Evolutionary conservation across 164 flowering plant genomes (phyloP), one percentile per base, ranked within the genome.

Genomic region (Berberis thunbergii): DNA sequence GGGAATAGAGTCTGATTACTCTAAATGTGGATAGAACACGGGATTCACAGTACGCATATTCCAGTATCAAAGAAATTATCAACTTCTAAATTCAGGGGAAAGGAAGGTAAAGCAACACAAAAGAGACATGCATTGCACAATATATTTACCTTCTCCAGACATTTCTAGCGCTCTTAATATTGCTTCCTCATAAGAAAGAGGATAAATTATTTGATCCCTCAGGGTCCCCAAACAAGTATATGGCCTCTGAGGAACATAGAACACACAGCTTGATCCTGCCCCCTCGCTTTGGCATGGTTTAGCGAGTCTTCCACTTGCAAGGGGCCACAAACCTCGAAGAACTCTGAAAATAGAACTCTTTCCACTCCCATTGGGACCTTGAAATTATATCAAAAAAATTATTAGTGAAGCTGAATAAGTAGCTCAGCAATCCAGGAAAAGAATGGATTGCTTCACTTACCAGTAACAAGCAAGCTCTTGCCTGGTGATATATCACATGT

Each of bases 301-400:
- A 40, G 69, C 50, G 54, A 91, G 86, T 59, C 70, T 84, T 70
- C 99, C 99, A 73, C 80, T 85, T 42, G 70, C 82, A 62, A 87
- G 76, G 11, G 99, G 99, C 99, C 99, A 95, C 62, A 95, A 81
- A 46, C 91, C 97, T 62, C 91, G 77, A 60, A 95, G 90, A 54
- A 89, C 96, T 75, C 99, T 83, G 80, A 95, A 95, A 45, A 95
- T 69, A n/a, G 99, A 95, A 72, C 97, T 95, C 65, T 95, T 95
- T 9, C 99, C 99, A 73, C 99, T 87, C 62, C 99, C 99, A 76
- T 91, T 95, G 66, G 99, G 97, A 73, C 99, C 99, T 91, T 65
- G 62, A 70, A 59, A 69, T 57, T 49, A 48, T 53, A 67, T n/a
- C 41, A 59, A 64, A 69, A 70, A 68, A 60, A 41, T 4, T 44